phyloP scores from a whole-genome alignment of 1,284 basidiomycete species.

The Coniophora puteana region DNA sequence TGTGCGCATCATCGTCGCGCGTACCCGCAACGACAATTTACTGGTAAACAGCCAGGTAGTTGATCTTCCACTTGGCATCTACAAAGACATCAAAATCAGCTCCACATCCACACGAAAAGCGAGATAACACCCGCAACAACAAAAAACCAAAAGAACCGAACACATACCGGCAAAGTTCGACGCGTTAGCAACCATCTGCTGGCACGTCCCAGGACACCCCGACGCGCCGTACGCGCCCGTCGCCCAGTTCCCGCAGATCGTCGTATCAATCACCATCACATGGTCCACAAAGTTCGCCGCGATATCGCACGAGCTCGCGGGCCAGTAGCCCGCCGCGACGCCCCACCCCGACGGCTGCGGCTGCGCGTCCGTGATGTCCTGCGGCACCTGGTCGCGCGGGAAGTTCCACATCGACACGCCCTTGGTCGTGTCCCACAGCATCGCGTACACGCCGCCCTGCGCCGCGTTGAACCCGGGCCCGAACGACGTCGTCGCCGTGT shows the following conservation, averaged over 20 bases:
- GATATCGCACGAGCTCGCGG: conserved; percentile 60
- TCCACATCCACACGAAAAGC: not conserved
- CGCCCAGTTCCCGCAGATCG: conserved; percentile 60
- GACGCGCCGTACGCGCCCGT: conserved; percentile 42
- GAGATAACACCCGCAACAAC: too few species aligned
- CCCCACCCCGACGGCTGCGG: conserved; percentile 72
- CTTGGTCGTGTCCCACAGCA: conserved; percentile 53
- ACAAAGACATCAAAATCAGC: conserved; percentile 9
- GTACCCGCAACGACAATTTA: too few species aligned
- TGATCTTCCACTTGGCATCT: conserved; percentile 59
- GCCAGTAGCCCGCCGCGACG: conserved; percentile 63
- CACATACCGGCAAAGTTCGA: conserved; percentile 58
- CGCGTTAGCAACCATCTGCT: conserved; percentile 58
- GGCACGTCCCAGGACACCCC: conserved; percentile 72
- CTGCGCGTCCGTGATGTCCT: conserved; percentile 53
- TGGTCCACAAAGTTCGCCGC: conserved; percentile 68
- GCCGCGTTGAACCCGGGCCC: conserved; percentile 66
- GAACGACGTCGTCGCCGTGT: conserved; percentile 43
- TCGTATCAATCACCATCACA: conserved; percentile 65
- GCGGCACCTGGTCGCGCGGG: conserved; percentile 60
- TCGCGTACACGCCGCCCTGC: conserved; percentile 75
- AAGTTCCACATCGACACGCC: conserved; percentile 84
- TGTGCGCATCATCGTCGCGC: too few species aligned
- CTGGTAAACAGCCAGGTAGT: conserved; percentile 40
- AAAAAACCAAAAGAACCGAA: not conserved